Evolutionary conservation across 73 alveolate genomes (phyloP).

Genomic region (Paramecium sonneborni): DNA sequence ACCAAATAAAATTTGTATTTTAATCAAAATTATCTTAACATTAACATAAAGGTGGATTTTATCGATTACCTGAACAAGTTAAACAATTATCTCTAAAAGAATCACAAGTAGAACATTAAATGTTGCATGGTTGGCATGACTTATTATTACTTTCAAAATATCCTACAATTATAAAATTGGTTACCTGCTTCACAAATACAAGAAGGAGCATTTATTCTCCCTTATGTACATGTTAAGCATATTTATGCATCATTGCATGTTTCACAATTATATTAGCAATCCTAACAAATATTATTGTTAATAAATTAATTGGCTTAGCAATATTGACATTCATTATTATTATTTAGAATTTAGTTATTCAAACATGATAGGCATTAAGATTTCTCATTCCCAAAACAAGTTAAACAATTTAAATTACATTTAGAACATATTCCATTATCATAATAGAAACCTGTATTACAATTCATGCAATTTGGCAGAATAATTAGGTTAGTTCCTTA

Average conservation of each 20-base stretch:
- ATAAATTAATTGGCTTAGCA: background rate
- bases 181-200: background rate
- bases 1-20: background rate
- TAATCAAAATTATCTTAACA: background rate
- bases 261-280: background rate
- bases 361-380: background rate
- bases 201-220: background rate
- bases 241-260: background rate
- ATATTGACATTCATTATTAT: background rate
- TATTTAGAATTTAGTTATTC: background rate
- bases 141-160: background rate
- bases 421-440: background rate
- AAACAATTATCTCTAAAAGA: background rate
- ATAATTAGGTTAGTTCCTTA: background rate
- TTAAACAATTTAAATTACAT: background rate
- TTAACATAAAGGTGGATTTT: background rate
- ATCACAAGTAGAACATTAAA: background rate
- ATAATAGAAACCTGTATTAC: background rate
- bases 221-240: background rate
- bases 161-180: background rate
- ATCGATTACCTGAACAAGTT: conserved; percentile 27
- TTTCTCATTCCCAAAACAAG: background rate
- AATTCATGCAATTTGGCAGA: background rate
- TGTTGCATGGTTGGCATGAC: background rate
- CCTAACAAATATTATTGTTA: background rate